Base-by-base conservation (phyloP, 495 filamentous ascomycete species). In the Xeromyces bisporus region DNA sequence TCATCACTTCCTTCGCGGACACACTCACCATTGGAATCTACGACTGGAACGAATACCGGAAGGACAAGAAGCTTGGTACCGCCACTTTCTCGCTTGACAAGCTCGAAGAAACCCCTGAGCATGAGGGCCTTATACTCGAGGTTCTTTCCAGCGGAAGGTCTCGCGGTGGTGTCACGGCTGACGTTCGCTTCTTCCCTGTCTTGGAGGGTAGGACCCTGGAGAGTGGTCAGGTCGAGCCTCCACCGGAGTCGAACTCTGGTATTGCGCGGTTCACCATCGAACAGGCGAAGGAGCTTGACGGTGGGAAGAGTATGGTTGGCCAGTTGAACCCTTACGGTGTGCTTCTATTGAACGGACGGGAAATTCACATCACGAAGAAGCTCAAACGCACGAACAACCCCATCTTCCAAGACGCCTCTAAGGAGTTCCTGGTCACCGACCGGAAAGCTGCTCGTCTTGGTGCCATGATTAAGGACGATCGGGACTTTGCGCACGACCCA, bases 371-470 rank as follows among this genome's bases (percentile, higher is more conserved):
- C 26, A 85, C 83, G 17, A 78, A 79, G 51, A 93, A 80, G 44
- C 65, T 93, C 37, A 96, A 94, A 66, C 77, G 87, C 17, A 93
- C 82, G 33, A 99, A 96, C 60, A 85, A 89, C 46, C 89, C 89
- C 5, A 77, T 94, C 37, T 99, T 80, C 71, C 77, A 84, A 23
- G 71, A 93, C 46, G 79, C 77, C 2, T 76, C 75, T 35, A 92
- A 92, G 56, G 89, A 96, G 45, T 67, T 96, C 39, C 66, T 99
- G 33, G 78, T 99, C 44, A 93, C 85, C 0, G 82, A 99, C 47
- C 73, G 82, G 23, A 93, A 86, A 63, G 70, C 62, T 42, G 85
- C 86, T 26, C 85, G 77, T 39, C 66, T 99, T 27, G 91, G 86
- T 32, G 56, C 96, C 31, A 76, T 81, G 11, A 76, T 99, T 62